These are phyloP conservation scores for Elsinoe arachidis DNA, from an alignment of 2,329 filamentous ascomycete species.

Conservation along the genomic window DNA sequence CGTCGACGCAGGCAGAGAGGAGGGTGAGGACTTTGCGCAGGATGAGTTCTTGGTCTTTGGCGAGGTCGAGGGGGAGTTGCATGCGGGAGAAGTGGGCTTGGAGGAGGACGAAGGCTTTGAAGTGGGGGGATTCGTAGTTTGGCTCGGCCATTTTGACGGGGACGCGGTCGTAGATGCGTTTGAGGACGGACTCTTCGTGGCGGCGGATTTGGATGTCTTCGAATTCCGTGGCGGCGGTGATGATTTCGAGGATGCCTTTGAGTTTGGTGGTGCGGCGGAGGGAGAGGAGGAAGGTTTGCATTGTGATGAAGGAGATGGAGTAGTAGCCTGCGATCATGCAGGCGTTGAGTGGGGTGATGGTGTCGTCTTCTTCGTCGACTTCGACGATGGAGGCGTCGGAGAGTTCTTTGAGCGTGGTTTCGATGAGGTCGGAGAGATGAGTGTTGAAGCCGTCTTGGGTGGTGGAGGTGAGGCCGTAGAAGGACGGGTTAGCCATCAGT, in stretches of 20 bases:
- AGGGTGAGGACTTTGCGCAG: conserved; percentile 77
- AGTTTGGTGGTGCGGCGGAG: conserved; percentile 83
- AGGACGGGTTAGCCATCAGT: conserved; percentile 89
- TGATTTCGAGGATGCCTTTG: conserved; percentile 93
- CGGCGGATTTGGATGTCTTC: conserved; percentile 89
- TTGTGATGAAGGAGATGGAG: conserved; percentile 98
- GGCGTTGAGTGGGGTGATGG: conserved; percentile 79
- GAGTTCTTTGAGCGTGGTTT: conserved; percentile 83
- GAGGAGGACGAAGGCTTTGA: conserved; percentile 94
- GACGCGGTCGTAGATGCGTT: conserved; percentile 86
- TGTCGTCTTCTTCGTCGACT: conserved; percentile 78
- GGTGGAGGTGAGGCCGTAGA: conserved; percentile 81
- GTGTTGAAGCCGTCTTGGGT: conserved; percentile 90
- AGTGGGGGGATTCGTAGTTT: conserved; percentile 86
- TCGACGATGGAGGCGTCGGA: conserved; percentile 92
- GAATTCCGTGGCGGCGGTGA: conserved; percentile 94
- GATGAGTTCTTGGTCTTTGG: conserved; percentile 89
- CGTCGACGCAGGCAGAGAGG: conserved; percentile 85
- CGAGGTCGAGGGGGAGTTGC: conserved; percentile 89
- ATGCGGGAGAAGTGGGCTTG: conserved; percentile 97
- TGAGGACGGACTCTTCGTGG: conserved; percentile 79
- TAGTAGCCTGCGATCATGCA: conserved; percentile 99
- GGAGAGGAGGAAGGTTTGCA: conserved; percentile 96
- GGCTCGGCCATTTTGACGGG: conserved; percentile 90
- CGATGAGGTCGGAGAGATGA: conserved; percentile 88